Base-by-base conservation (phyloP, 2,329 filamentous ascomycete species). In the Tolypocladium ophioglossoides region DNA sequence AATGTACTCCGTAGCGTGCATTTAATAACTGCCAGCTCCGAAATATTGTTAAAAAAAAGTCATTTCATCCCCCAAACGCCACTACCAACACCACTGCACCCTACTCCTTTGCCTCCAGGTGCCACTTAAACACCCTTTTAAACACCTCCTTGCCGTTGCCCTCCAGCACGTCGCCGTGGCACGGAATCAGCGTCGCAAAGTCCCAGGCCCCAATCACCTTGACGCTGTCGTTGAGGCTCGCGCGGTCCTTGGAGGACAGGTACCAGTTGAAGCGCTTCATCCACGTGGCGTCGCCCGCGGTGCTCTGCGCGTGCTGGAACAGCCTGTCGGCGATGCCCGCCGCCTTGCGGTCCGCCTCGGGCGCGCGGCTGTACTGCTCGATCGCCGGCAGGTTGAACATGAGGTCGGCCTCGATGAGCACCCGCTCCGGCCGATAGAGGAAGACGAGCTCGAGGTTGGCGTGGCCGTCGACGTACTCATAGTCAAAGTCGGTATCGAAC, bases 161-260 rank as follows among this genome's bases (percentile, higher is more conserved):
- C 68, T 94, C 86, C 60, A 97, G 84, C 18, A 88, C 85, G 72
- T 99, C 94, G 10, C 94, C 94, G 71, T 99, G 94, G 68, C 92
- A 97, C 0, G 92, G 91, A 56, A 99, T 84, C 51, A 97, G 77
- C 40, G 84, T 84, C 59, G 86, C 82, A 67, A 96, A 96, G 55
- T 92, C 86, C 92, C 92, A 99, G 53, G 70, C 67, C 52, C 83
- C 76, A 58, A 97, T 92, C 56, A 78, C 78, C 61, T 70, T 73
- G 41, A 90, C 73, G 61, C 86, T 91, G 58, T 82, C 76, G 59
- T 84, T 84, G 69, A 91, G 95, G 16, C 81, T 84, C 6, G 70
- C 60, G 34, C 88, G 76, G 69, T 96, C 82, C 39, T 72, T 74
- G 63, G 70, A 85, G 34, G 83, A 69, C 1, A 77, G 73, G 69